Evolutionary conservation across 495 filamentous ascomycete genomes (phyloP).

Genomic region (Penicillium roqueforti): DNA sequence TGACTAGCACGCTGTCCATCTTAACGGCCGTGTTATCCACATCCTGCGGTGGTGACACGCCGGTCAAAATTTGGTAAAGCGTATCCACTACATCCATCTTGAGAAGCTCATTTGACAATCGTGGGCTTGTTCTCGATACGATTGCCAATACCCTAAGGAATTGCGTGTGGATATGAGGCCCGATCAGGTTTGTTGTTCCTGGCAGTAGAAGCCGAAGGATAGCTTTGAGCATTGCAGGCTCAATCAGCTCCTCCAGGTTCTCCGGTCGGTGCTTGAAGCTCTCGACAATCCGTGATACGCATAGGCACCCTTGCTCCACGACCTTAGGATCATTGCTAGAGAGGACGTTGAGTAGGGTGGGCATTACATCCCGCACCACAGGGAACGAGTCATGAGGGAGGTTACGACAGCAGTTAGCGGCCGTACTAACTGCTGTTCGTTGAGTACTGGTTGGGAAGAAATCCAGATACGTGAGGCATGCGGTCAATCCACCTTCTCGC

Average conservation of each 20-base stretch:
- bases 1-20: conserved; percentile 95
- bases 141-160: conserved; percentile 89
- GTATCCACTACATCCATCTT: conserved; percentile 98
- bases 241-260: conserved; percentile 89
- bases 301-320: conserved; percentile 93
- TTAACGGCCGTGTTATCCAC: conserved; percentile 77
- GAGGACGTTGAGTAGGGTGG: conserved; percentile 82
- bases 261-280: conserved; percentile 85
- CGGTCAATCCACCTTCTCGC: conserved; percentile 88
- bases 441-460: conserved; percentile 98
- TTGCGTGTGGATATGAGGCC: conserved; percentile 92
- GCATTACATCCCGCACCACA: conserved; percentile 91
- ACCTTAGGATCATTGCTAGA: conserved; percentile 92
- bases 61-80: conserved; percentile 94
- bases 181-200: conserved; percentile 93
- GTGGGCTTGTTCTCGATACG: conserved; percentile 81
- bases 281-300: conserved; percentile 94
- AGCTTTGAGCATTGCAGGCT: conserved; percentile 76
- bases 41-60: conserved; percentile 83
- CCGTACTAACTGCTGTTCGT: conserved; percentile 91
- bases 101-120: conserved; percentile 81
- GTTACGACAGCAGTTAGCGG: conserved; percentile 96
- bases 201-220: conserved; percentile 88
- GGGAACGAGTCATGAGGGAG: conserved; percentile 89
- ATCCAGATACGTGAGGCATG: conserved; percentile 89